Percentiles rank a stretch among this genome's conserved stretches.
Conservation (phyloP, 305 asterid genomes). For the Petunia hybrid region DNA sequence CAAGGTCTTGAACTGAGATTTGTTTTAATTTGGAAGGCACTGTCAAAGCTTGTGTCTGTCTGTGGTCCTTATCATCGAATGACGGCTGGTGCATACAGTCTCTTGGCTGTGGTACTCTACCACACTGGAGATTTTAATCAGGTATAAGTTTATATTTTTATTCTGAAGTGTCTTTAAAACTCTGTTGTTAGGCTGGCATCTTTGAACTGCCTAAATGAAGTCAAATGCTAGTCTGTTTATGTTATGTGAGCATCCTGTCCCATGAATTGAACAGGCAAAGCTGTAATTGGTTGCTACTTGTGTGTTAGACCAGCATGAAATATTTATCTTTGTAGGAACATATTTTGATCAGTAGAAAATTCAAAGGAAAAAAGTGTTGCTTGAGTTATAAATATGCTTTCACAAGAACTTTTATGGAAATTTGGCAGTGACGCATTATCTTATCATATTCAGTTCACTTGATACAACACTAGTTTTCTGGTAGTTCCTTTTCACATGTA, state of each 20-base stretch:
- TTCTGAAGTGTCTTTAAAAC: slow-evolving; percentile 20
- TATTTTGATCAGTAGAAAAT: neutral
- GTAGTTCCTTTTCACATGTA: slow-evolving; percentile 12
- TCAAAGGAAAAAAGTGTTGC: neutral
- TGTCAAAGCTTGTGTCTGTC: slow-evolving; percentile 75
- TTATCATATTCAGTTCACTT: neutral
- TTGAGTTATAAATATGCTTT: neutral
- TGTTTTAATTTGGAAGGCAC: slow-evolving; percentile 62
- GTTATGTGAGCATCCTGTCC: neutral
- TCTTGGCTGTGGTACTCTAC: slow-evolving; percentile 93
- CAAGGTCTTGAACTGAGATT: slow-evolving; percentile 35
- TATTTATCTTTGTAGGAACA: neutral
- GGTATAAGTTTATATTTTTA: slow-evolving; percentile 52
- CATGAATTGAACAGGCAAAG: slow-evolving; percentile 1
- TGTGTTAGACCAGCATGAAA: neutral
- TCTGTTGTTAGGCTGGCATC: neutral
- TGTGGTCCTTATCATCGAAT: slow-evolving; percentile 98
- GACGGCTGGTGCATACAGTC: slow-evolving; percentile 96
- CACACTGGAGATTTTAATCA: slow-evolving; percentile 96
- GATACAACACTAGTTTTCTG: slow-evolving; percentile 37
- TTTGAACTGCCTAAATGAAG: neutral
- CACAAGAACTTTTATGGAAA: neutral
- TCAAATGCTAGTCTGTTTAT: neutral
- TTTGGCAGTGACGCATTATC: neutral
- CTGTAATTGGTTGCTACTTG: neutral